Percentiles rank a stretch among this genome's conserved stretches.
Conservation (phyloP, 108 stramenopile genomes). For the Cyclotella atomus region DNA sequence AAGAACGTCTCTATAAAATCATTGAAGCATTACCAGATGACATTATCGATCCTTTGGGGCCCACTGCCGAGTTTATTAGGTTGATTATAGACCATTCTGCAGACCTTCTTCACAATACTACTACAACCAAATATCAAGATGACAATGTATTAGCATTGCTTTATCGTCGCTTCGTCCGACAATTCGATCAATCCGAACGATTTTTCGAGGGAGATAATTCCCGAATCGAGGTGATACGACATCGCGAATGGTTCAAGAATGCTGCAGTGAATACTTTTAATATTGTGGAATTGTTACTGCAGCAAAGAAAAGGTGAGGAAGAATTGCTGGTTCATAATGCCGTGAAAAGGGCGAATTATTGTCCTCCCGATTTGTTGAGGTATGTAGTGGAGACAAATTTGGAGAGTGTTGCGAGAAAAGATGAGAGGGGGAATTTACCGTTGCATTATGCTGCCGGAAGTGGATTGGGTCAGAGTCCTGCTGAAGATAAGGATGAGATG, state of each 20-base stretch:
- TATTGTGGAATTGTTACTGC: constrained; percentile 72
- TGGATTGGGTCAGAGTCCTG: no score
- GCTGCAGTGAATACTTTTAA: constrained; percentile 88
- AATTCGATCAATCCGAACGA: constrained; percentile 85
- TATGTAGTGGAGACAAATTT: constrained; percentile 89
- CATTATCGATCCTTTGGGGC: constrained; percentile 51
- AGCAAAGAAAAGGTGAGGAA: constrained; percentile 32
- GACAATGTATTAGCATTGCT: constrained; percentile 81
- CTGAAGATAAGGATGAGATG: background rate
- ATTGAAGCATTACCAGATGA: constrained; percentile 79
- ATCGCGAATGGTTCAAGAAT: constrained; percentile 75
- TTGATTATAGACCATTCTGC: constrained; percentile 25
- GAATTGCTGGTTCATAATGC: constrained; percentile 82
- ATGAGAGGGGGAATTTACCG: constrained; percentile 70
- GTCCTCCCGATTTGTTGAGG: constrained; percentile 81
- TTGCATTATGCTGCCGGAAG: constrained; percentile 83
- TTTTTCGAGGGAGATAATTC: constrained; percentile 90
- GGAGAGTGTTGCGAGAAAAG: constrained; percentile 71
- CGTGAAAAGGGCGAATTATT: constrained; percentile 70
- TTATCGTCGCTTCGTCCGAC: constrained; percentile 81
- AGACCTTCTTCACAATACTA: constrained; percentile 1
- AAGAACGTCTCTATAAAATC: constrained; percentile 53
- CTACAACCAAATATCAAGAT: constrained; percentile 7
- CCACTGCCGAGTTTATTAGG: constrained; percentile 64
- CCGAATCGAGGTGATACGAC: constrained; percentile 75